Percentiles rank a stretch among this genome's conserved stretches.
Conservation (phyloP, 352 stramenopile species). For the Phytophthora capsici region DNA sequence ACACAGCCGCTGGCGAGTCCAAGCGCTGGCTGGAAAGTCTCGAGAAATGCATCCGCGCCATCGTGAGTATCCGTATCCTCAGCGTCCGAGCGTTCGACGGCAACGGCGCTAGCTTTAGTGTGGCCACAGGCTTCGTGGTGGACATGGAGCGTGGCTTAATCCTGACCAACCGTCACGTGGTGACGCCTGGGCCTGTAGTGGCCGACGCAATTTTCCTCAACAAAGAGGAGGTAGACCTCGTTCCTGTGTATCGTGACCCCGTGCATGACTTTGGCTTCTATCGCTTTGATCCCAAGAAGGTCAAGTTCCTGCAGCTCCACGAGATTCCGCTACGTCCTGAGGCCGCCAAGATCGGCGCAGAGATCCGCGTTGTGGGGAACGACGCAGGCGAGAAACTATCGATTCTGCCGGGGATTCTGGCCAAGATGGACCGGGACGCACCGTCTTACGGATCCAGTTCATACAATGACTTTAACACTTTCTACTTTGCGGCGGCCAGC, state of each 20-base stretch:
- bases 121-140: constrained; percentile 93
- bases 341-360: constrained; percentile 86
- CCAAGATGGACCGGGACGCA: constrained; percentile 90
- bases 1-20: constrained; percentile 52
- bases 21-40: constrained; percentile 77
- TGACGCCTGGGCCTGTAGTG: constrained; percentile 87
- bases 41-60: constrained; percentile 76
- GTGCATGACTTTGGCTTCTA: constrained; percentile 95
- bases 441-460: constrained; percentile 85
- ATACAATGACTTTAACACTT: constrained; percentile 95
- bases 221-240: constrained; percentile 93
- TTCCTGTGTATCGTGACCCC: constrained; percentile 90
- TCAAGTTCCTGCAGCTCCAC: constrained; percentile 88
- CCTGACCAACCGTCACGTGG: constrained; percentile 93
- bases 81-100: constrained; percentile 90
- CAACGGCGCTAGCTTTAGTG: constrained; percentile 85
- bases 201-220: constrained; percentile 94
- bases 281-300: constrained; percentile 86
- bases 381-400: constrained; percentile 93
- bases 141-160: constrained; percentile 89
- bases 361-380: constrained; percentile 94
- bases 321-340: constrained; percentile 90
- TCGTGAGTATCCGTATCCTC: constrained; percentile 88
- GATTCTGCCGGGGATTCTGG: constrained; percentile 90
- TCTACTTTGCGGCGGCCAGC: constrained; percentile 91